phyloP scores from a whole-genome alignment of 495 filamentous ascomycete species.

The Aspergillus heteromorphus region DNA sequence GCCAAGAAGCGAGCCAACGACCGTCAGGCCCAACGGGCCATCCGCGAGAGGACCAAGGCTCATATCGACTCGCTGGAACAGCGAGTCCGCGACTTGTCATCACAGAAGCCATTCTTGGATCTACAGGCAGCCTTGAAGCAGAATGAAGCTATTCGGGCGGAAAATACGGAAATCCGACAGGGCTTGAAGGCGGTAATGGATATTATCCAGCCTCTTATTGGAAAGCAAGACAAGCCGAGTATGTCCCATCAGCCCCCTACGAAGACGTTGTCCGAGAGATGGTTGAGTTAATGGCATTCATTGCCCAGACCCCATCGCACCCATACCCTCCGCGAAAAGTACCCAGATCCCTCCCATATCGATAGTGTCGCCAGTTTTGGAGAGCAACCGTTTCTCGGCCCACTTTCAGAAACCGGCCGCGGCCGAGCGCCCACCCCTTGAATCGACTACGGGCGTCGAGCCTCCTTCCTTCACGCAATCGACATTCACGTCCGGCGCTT shows the following conservation, averaged over 20 bases:
- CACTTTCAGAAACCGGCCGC: constrained; percentile 12
- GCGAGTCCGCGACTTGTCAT: constrained; percentile 63
- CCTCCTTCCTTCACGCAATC: constrained; percentile 36
- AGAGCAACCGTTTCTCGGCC: constrained; percentile 18
- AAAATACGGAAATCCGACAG: constrained; percentile 64
- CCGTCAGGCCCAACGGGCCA: constrained; percentile 80
- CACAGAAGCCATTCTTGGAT: constrained; percentile 73
- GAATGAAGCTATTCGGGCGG: constrained; percentile 63
- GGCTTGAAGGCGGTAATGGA: constrained; percentile 54
- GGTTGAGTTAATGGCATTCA: not conserved
- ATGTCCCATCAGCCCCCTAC: constrained; percentile 2
- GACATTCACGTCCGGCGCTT: constrained; percentile 10
- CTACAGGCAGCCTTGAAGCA: constrained; percentile 63
- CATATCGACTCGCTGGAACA: constrained; percentile 74
- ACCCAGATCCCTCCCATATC: constrained; percentile 17
- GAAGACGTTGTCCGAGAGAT: not conserved
- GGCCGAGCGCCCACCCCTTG: constrained; percentile 24
- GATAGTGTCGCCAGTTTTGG: constrained; percentile 22
- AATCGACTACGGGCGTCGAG: constrained; percentile 30
- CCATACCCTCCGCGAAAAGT: constrained; percentile 12
- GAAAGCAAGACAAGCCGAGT: constrained; percentile 26
- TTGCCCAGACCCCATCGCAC: constrained; percentile 3
- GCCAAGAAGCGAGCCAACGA: constrained; percentile 84
- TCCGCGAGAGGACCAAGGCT: constrained; percentile 73
- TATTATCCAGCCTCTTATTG: constrained; percentile 59